phyloP scores from a whole-genome alignment of 768 basidiomycete species.

The Multifurca ochricompacta region DNA sequence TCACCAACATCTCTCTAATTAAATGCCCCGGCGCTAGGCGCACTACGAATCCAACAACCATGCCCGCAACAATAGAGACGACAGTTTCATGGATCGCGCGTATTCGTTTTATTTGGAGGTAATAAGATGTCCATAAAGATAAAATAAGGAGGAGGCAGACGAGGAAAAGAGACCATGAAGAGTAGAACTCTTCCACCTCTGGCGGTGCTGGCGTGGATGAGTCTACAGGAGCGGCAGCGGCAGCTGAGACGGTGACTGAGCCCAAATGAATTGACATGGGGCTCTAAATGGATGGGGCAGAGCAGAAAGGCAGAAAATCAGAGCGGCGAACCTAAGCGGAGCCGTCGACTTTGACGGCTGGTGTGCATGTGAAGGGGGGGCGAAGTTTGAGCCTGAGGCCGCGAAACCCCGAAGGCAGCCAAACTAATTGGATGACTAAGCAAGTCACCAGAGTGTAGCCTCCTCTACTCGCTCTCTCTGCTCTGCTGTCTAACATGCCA shows the following conservation, averaged over 20 bases:
- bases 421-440: no score
- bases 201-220: slow-evolving; percentile 10
- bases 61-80: slow-evolving; percentile 91
- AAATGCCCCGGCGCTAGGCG: slow-evolving; percentile 86
- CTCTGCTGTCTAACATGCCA: no score
- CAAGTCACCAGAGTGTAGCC: no score
- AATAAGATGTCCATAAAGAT: slow-evolving; percentile 95
- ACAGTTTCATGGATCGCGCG: slow-evolving; percentile 93
- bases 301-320: no score
- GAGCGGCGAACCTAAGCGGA: no score
- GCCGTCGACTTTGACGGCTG: no score
- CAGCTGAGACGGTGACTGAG: neutral
- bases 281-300: no score
- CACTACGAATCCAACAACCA: slow-evolving; percentile 90
- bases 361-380: no score
- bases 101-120: slow-evolving; percentile 94
- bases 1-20: slow-evolving; percentile 96
- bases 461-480: no score
- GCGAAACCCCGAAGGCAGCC: no score
- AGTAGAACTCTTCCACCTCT: slow-evolving; percentile 86
- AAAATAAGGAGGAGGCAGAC: slow-evolving; percentile 88
- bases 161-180: slow-evolving; percentile 90
- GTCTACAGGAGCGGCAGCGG: slow-evolving; percentile 15
- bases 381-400: no score
- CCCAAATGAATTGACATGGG: slow-evolving; percentile 17